phyloP scores from a whole-genome alignment of 768 basidiomycete genomes.

The Symmetrospora coprosmae region DNA sequence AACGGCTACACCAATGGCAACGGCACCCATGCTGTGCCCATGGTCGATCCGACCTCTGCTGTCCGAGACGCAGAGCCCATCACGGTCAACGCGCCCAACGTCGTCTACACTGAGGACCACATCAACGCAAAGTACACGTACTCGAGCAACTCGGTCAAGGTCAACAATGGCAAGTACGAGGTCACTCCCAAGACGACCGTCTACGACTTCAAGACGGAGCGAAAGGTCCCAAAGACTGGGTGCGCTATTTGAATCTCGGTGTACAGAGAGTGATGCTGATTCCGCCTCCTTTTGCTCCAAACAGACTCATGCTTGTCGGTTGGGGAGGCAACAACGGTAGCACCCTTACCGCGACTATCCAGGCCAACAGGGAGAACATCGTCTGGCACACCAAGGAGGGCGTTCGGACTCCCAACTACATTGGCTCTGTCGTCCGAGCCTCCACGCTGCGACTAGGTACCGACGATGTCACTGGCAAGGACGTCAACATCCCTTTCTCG shows the following conservation, averaged over 20 bases:
- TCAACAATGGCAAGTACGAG: slow-evolving; percentile 52
- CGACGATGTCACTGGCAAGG: slow-evolving; percentile 65
- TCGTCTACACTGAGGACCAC: slow-evolving; percentile 61
- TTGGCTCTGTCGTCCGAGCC: slow-evolving; percentile 87
- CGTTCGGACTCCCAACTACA: slow-evolving; percentile 88
- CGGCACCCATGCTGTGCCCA: slow-evolving; percentile 5
- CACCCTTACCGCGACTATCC: slow-evolving; percentile 81
- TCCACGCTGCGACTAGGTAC: slow-evolving; percentile 84
- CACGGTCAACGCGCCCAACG: slow-evolving; percentile 66
- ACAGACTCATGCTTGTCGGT: slow-evolving; percentile 89
- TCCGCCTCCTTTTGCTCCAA: slow-evolving; percentile 4
- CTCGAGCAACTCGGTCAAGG: slow-evolving; percentile 50
- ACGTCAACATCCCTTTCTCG: slow-evolving; percentile 78
- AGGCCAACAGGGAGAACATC: slow-evolving; percentile 91
- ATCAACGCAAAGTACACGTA: slow-evolving; percentile 72
- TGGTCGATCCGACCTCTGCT: slow-evolving; percentile 70
- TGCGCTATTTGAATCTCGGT: slow-evolving; percentile 35
- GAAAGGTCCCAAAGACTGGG: slow-evolving; percentile 82
- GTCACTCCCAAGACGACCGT: slow-evolving; percentile 62
- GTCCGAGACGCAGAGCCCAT: slow-evolving; percentile 57
- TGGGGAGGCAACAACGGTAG: slow-evolving; percentile 94
- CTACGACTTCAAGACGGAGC: slow-evolving; percentile 80
- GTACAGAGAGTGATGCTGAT: not conserved
- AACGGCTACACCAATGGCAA: not conserved
- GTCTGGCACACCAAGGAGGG: slow-evolving; percentile 87